Evolutionary conservation across 352 stramenopile species (phyloP).

Genomic region (Pythium pectinolyticum): DNA sequence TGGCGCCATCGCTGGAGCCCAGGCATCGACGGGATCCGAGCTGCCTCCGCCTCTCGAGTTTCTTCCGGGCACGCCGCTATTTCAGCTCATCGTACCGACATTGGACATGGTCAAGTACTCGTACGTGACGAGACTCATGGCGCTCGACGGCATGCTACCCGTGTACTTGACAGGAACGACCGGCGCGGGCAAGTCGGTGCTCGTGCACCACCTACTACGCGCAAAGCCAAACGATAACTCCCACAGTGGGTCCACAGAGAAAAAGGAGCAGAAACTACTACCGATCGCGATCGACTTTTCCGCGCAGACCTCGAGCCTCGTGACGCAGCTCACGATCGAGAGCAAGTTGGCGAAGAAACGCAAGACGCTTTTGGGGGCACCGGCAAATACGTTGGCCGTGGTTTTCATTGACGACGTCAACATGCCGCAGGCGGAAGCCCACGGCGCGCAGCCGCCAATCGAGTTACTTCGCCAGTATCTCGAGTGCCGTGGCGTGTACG

Average conservation of each 20-base stretch:
- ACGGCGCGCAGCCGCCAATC: slow-evolving; percentile 73
- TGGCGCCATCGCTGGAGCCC: background rate
- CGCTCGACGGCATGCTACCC: slow-evolving; percentile 58
- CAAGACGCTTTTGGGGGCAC: slow-evolving; percentile 89
- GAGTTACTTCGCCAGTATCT: slow-evolving; percentile 77
- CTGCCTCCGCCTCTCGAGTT: slow-evolving; percentile 21
- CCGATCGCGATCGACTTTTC: slow-evolving; percentile 82
- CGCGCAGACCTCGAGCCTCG: slow-evolving; percentile 77
- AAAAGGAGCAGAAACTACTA: slow-evolving; percentile 29
- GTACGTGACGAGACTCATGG: slow-evolving; percentile 53
- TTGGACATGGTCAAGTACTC: slow-evolving; percentile 66
- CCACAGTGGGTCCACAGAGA: slow-evolving; percentile 10
- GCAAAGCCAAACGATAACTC: too few relatives aligned
- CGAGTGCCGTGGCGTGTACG: slow-evolving; percentile 74
- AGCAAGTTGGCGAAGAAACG: slow-evolving; percentile 91
- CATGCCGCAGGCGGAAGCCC: slow-evolving; percentile 78
- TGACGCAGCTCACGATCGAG: slow-evolving; percentile 87
- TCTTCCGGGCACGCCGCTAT: slow-evolving; percentile 31
- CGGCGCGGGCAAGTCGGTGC: slow-evolving; percentile 86
- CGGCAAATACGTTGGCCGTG: slow-evolving; percentile 63
- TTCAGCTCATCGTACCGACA: slow-evolving; percentile 67
- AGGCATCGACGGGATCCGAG: background rate
- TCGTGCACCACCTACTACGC: slow-evolving; percentile 71
- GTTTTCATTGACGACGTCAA: slow-evolving; percentile 92
- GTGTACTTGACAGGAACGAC: slow-evolving; percentile 89